Base-by-base conservation (phyloP, 2,329 filamentous ascomycete species). In the Colletotrichum horii region DNA sequence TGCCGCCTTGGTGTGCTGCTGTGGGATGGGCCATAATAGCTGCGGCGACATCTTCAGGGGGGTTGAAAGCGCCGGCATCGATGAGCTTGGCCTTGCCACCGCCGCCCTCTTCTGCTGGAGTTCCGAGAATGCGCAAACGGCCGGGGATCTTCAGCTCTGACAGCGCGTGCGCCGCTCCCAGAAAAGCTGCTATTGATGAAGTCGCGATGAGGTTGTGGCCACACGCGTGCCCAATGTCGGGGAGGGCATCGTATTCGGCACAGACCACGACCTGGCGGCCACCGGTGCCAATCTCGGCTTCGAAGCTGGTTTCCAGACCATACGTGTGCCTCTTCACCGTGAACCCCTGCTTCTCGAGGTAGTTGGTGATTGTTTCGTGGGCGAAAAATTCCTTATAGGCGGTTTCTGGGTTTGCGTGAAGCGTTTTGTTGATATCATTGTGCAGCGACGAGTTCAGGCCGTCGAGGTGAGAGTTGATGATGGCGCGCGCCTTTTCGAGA, bases 221-320 rank as follows among this genome's bases (percentile, higher is more conserved):
- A 76, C 86, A 88, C 2, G 84, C 85, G 64, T 88, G 86, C 8
- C 86, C 86, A n/a, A 88, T 87, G 2, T 81, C 82, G 0, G 86
- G 87, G 1, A 89, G 82, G 1, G 87, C 88, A 74, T 90, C 88
- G 74, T 89, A 89, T 78, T 89, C 87, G 70, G 85, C 85, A 76
- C 87, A 87, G 74, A 84, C 84, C 28, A 84, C 81, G 32, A 88
- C 79, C 0, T 86, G 82, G 1, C 84, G 83, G 6, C 87, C 86
- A 7, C 85, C 86, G 1, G 81, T 79, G 32, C 88, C 88, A 62
- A 82, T 81, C 16, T 85, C 82, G 14, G 85, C 87, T 64, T 87
- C 86, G 77, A 92, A 91, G 2, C 89, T 84, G 0, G 90, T 92
- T 11, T 85, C 82, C 1, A 91, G 77, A 4, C 87, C 89, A 78